These are phyloP conservation scores for Cryphonectria naterciae DNA, from an alignment of 2,329 filamentous ascomycete species.

Conservation along the genomic window DNA sequence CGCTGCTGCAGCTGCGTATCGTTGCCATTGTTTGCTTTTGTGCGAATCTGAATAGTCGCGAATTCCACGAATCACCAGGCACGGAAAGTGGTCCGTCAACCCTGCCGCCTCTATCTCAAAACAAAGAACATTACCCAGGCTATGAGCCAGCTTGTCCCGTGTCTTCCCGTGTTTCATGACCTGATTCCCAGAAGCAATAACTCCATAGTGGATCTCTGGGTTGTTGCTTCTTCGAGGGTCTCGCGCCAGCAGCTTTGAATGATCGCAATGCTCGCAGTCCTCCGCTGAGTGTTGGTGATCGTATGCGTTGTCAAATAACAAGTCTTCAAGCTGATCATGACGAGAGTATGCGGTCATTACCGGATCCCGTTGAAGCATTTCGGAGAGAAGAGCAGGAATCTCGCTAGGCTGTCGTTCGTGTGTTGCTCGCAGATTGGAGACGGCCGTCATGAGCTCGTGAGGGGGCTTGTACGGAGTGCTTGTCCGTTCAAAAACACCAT, in stretches of 20 bases:
- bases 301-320: slow-evolving; percentile 2
- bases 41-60: slow-evolving; percentile 43
- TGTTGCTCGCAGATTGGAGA: not conserved
- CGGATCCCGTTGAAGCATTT: slow-evolving; percentile 7
- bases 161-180: slow-evolving; percentile 11
- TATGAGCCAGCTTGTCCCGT: not conserved
- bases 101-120: slow-evolving; percentile 39
- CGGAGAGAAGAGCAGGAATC: not conserved
- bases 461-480: slow-evolving; percentile 11
- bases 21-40: slow-evolving; percentile 39
- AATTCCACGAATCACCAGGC: slow-evolving; percentile 41
- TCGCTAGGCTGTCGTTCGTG: slow-evolving; percentile 1
- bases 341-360: not conserved
- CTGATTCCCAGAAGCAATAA: slow-evolving; percentile 13
- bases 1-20: slow-evolving; percentile 34
- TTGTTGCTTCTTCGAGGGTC: not conserved
- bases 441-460: slow-evolving; percentile 3
- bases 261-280: not conserved
- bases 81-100: slow-evolving; percentile 37
- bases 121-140: not conserved
- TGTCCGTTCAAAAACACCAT: slow-evolving; percentile 8
- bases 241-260: not conserved
- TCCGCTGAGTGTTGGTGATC: not conserved
- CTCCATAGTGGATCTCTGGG: slow-evolving; percentile 7
- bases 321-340: not conserved